Conservation (phyloP, 2,329 filamentous ascomycete genomes). For the Alternaria sp. region DNA sequence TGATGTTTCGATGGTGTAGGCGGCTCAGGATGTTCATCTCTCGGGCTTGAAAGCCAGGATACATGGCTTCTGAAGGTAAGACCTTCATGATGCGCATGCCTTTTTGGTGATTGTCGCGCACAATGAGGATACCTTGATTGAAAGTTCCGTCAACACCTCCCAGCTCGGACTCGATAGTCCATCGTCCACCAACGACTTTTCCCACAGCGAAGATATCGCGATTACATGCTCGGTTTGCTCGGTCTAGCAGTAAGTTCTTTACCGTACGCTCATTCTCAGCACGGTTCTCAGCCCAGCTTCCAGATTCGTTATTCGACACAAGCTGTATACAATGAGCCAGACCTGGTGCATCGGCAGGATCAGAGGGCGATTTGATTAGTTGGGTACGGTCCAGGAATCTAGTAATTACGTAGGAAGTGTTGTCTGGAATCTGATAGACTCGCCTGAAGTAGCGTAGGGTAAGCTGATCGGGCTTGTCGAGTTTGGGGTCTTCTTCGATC, state of each 20-base stretch:
- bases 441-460: not conserved
- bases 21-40: not conserved
- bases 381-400: not conserved
- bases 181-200: not conserved
- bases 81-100: not conserved
- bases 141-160: not conserved
- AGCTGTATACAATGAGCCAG: not conserved
- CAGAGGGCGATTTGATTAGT: not conserved
- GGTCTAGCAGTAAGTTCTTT: not conserved
- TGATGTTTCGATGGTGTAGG: not conserved
- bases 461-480: not conserved
- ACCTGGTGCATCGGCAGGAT: not conserved
- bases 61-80: not conserved
- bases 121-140: not conserved
- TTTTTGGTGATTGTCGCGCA: not conserved
- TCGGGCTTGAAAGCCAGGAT: not conserved
- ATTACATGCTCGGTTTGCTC: not conserved
- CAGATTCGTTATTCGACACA: not conserved
- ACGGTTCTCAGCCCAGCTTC: not conserved
- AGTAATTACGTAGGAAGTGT: not conserved
- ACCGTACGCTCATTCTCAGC: not conserved
- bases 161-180: not conserved
- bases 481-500: not conserved
- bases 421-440: not conserved
- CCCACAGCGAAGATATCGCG: not conserved